Conservation (phyloP, 345 rosid species). For the Eutrema japonicum region DNA sequence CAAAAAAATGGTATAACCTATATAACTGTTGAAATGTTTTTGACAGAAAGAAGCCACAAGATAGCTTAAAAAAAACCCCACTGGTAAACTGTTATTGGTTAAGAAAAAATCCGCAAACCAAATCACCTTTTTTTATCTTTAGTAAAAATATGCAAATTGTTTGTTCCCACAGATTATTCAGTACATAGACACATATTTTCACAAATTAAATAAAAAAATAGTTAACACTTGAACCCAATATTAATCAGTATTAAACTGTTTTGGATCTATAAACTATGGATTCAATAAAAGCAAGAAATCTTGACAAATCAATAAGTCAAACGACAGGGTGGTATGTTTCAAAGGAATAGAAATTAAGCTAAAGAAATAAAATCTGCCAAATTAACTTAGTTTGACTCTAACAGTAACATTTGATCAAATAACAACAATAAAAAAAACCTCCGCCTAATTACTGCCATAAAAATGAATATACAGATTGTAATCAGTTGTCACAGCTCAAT, state of each 20-base stretch:
- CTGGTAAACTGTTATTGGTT: background rate
- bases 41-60: too few relatives aligned
- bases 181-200: background rate
- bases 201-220: background rate
- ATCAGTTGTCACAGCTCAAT: slow-evolving; percentile 16
- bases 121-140: background rate
- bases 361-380: slow-evolving; percentile 17
- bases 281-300: slow-evolving; percentile 14
- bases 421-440: background rate
- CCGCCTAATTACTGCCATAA: slow-evolving; percentile 9
- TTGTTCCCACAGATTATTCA: background rate
- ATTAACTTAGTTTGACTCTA: slow-evolving; percentile 20
- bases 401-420: slow-evolving; percentile 1
- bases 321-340: background rate
- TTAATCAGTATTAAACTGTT: background rate
- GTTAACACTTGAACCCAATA: slow-evolving; percentile 9
- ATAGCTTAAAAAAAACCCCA: too few relatives aligned
- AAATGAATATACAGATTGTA: slow-evolving; percentile 19
- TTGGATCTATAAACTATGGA: slow-evolving; percentile 16
- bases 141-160: background rate
- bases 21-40: too few relatives aligned
- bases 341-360: background rate
- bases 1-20: too few relatives aligned
- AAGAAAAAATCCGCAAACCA: background rate
- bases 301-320: slow-evolving; percentile 1